phyloP scores from a whole-genome alignment of 2,329 filamentous ascomycete species.

The Diaporthe australafricana region DNA sequence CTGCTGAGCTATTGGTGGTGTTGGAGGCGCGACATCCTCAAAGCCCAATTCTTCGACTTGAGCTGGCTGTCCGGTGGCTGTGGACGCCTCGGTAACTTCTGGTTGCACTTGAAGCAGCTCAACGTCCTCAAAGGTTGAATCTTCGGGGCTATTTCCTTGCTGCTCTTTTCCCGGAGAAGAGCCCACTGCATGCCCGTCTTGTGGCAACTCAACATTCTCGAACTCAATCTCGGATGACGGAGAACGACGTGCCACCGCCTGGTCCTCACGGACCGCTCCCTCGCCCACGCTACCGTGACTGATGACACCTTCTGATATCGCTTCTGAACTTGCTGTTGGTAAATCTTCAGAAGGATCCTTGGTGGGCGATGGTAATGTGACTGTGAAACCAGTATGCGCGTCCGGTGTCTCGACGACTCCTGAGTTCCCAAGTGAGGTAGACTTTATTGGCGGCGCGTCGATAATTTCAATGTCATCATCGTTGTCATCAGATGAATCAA shows the following conservation, averaged over 20 bases:
- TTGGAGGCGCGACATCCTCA: constrained; percentile 41
- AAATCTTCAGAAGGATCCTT: constrained; percentile 38
- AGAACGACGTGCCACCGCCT: constrained; percentile 11
- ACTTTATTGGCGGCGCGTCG: constrained; percentile 52
- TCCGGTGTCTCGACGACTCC: not conserved
- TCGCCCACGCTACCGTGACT: constrained; percentile 1
- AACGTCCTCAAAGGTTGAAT: constrained; percentile 48
- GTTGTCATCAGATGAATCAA: constrained; percentile 71
- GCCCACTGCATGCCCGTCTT: constrained; percentile 21
- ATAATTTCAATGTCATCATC: constrained; percentile 69
- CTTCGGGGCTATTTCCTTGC: constrained; percentile 43
- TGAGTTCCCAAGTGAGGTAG: not conserved
- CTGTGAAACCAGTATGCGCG: not conserved
- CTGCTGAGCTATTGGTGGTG: constrained; percentile 40
- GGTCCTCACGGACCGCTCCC: no score
- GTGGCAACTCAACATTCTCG: constrained; percentile 49
- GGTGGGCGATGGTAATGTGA: constrained; percentile 41
- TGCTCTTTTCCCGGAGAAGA: constrained; percentile 40
- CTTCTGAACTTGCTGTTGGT: not conserved
- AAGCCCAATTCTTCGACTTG: constrained; percentile 41
- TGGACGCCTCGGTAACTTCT: constrained; percentile 28
- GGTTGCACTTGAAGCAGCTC: constrained; percentile 35
- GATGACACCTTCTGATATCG: not conserved
- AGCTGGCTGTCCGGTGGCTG: constrained; percentile 44
- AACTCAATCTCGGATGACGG: constrained; percentile 48